These are phyloP conservation scores for Colletotrichum sp. DNA, from an alignment of 2,329 filamentous ascomycete genomes.

Conservation along the genomic window DNA sequence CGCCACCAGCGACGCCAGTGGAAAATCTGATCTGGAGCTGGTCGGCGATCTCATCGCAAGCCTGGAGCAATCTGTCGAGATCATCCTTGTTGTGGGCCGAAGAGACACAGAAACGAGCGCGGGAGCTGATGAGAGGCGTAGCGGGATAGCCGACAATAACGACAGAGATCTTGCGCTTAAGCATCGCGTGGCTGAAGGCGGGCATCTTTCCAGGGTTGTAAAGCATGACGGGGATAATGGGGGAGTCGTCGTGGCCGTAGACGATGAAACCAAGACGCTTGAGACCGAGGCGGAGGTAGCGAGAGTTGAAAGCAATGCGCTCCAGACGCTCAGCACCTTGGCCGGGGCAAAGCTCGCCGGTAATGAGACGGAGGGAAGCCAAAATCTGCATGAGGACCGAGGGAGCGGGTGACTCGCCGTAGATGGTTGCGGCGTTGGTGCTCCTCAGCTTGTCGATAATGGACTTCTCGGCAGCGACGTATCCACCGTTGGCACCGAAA, in stretches of 20 bases:
- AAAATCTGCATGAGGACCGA: constrained; percentile 91
- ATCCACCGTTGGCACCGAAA: constrained; percentile 97
- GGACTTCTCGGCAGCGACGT: constrained; percentile 85
- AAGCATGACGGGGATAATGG: constrained; percentile 91
- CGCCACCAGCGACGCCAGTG: constrained; percentile 90
- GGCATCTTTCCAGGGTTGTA: constrained; percentile 99
- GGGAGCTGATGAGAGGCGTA: constrained; percentile 91
- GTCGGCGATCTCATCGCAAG: constrained; percentile 92
- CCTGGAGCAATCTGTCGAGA: constrained; percentile 84
- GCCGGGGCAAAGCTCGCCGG: constrained; percentile 83
- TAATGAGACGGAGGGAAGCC: constrained; percentile 85
- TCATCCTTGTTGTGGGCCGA: constrained; percentile 98
- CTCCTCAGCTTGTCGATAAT: constrained; percentile 91
- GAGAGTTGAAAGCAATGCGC: constrained; percentile 96
- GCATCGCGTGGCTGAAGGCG: constrained; percentile 98
- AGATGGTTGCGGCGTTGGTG: constrained; percentile 84
- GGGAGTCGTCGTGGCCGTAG: constrained; percentile 96
- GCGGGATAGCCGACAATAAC: constrained; percentile 98
- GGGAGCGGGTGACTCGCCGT: constrained; percentile 86
- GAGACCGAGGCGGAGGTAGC: constrained; percentile 94
- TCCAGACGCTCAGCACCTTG: constrained; percentile 96
- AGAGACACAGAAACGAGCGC: constrained; percentile 94
- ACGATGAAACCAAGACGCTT: constrained; percentile 97
- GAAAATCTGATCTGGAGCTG: constrained; percentile 95
- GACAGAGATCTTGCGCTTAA: constrained; percentile 95